A percentile compares a stretch with the other conserved stretches of the same genome.
These are phyloP conservation scores for Tulasnella sp. DNA, from an alignment of 768 basidiomycete genomes.

Conservation along the genomic window DNA sequence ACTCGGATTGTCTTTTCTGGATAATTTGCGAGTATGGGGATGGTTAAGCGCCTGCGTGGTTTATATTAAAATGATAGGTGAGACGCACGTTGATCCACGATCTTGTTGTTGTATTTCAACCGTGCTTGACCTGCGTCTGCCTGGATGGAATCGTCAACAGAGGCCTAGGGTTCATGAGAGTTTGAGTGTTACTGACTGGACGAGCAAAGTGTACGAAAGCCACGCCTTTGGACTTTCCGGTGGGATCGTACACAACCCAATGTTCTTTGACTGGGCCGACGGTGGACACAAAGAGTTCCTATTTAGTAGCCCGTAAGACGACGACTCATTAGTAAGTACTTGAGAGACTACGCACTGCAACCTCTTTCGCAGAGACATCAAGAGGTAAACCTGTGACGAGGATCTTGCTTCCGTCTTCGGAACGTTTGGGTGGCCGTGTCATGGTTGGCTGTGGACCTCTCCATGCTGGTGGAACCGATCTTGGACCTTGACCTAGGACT, in stretches of 20 bases:
- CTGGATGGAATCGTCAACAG: background rate
- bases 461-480: constrained; percentile 12
- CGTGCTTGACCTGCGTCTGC: constrained; percentile 5
- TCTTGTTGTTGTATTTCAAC: constrained; percentile 9
- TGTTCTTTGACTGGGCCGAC: constrained; percentile 10
- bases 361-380: constrained; percentile 2
- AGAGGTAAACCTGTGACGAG: constrained; percentile 3
- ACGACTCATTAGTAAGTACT: background rate
- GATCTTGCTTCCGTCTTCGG: constrained; percentile 6
- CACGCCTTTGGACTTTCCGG: constrained; percentile 11
- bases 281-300: constrained; percentile 4
- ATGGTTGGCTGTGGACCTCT: background rate
- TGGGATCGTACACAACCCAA: constrained; percentile 5
- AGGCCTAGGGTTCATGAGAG: background rate
- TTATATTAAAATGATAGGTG: background rate
- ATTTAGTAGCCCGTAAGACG: background rate
- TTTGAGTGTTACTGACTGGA: background rate
- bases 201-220: constrained; percentile 8
- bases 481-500: constrained; percentile 1
- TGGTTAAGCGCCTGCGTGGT: background rate
- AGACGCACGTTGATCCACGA: constrained; percentile 12
- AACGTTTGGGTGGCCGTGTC: background rate
- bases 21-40: background rate
- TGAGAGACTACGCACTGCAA: background rate
- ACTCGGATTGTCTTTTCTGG: constrained; percentile 1